phyloP scores from a whole-genome alignment of 768 basidiomycete genomes.

The Amanita phalloides region DNA sequence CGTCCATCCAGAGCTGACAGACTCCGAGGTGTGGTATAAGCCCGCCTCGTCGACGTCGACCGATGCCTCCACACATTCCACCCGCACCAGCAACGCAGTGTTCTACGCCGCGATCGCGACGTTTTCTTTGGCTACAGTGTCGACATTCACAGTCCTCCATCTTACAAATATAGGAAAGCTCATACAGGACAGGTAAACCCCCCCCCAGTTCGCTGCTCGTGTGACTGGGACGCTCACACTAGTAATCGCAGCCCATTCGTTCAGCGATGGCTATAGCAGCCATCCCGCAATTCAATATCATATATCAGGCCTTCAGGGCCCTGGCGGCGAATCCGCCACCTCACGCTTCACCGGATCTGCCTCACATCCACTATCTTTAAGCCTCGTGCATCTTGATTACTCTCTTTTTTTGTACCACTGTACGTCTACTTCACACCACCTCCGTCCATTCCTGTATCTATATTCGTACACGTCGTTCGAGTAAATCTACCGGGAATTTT shows the following conservation, averaged over 20 bases:
- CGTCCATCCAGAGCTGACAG: conserved; percentile 26
- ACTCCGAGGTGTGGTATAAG: conserved; percentile 27
- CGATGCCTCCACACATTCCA: not conserved
- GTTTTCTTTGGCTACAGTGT: conserved; percentile 20
- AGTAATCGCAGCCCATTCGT: conserved; percentile 4
- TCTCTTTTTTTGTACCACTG: not conserved
- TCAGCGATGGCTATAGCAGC: conserved; percentile 8
- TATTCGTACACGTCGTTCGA: not conserved
- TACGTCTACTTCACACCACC: not conserved
- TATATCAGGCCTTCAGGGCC: not conserved
- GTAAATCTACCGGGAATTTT: not conserved
- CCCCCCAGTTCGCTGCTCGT: not conserved
- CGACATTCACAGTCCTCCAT: conserved; percentile 21
- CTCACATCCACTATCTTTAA: not conserved
- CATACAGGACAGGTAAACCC: conserved; percentile 18
- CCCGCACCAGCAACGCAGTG: conserved; percentile 7
- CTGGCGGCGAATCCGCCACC: not conserved
- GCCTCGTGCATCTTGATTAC: conserved; percentile 2
- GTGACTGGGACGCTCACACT: not conserved
- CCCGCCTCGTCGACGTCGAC: conserved; percentile 4
- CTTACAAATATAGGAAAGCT: conserved; percentile 17
- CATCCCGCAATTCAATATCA: not conserved
- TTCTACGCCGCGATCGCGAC: conserved; percentile 20
- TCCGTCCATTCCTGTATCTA: not conserved
- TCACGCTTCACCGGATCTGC: not conserved